Conservation (phyloP, 495 filamentous ascomycete genomes). For the Bacidia rubella region DNA sequence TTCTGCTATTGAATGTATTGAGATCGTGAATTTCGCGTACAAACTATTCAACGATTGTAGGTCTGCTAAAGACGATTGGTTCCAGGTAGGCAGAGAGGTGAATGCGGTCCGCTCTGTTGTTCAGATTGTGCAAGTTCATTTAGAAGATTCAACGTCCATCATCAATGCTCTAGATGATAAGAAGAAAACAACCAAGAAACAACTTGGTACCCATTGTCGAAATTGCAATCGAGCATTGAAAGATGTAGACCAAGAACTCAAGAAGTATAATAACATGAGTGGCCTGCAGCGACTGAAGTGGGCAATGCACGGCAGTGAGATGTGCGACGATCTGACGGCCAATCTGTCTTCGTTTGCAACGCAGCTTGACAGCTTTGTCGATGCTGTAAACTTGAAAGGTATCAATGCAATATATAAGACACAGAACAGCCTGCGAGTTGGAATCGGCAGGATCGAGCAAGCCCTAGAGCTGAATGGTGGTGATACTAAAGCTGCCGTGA, state of each 20-base stretch:
- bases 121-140: constrained; percentile 2
- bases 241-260: neutral
- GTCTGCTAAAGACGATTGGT: constrained; percentile 1
- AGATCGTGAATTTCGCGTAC: constrained; percentile 5
- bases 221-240: constrained; percentile 5
- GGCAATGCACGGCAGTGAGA: neutral
- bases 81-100: constrained; percentile 5
- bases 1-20: neutral
- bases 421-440: neutral
- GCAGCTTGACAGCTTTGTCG: constrained; percentile 2
- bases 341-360: constrained; percentile 7
- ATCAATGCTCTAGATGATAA: constrained; percentile 5
- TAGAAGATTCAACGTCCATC: constrained; percentile 3
- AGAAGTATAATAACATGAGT: neutral
- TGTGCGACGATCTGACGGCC: neutral
- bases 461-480: neutral
- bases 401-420: neutral
- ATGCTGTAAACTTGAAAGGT: neutral
- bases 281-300: neutral
- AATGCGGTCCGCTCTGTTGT: constrained; percentile 2
- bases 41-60: constrained; percentile 1
- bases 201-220: constrained; percentile 3
- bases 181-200: constrained; percentile 2
- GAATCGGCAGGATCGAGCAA: constrained; percentile 3
- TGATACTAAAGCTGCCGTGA: neutral